phyloP scores from a whole-genome alignment of 169 alveolate genomes.

The Plasmodium adleri region DNA sequence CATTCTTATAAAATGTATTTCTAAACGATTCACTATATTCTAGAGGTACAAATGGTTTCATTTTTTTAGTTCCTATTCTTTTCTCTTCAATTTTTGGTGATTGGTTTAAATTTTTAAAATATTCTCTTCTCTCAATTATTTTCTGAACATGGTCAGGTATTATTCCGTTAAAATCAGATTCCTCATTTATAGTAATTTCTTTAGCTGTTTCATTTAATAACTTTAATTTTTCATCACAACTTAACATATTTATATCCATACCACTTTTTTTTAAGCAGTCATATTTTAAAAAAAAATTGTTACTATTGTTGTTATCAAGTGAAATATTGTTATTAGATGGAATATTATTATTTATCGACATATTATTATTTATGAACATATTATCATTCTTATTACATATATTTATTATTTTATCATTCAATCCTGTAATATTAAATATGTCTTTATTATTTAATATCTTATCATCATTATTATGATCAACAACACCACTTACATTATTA shows the following conservation, averaged over 20 bases:
- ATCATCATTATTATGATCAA: background rate
- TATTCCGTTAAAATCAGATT: conserved; percentile 14
- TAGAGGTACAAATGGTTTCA: conserved; percentile 64
- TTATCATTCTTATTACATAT: too few relatives aligned
- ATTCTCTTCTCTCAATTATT: conserved; percentile 75
- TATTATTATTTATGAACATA: too few relatives aligned
- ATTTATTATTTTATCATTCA: background rate
- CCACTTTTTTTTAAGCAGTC: conserved; percentile 2
- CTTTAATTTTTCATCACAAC: conserved; percentile 27
- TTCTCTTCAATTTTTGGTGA: conserved; percentile 13
- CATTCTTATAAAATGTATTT: conserved; percentile 72
- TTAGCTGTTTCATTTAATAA: conserved; percentile 55
- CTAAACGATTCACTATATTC: conserved; percentile 74
- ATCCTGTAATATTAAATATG: background rate
- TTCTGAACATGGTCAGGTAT: conserved; percentile 72
- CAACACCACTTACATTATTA: background rate
- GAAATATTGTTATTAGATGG: background rate
- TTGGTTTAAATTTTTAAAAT: conserved; percentile 42
- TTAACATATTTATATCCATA: conserved; percentile 32
- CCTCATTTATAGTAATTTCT: conserved; percentile 44
- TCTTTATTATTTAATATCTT: background rate
- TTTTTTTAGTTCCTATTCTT: conserved; percentile 14
- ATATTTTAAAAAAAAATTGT: background rate
- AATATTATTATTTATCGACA: background rate
- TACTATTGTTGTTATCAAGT: background rate